Conservation (phyloP, 352 stramenopile species). For the Halophytophthora batemanensis region DNA sequence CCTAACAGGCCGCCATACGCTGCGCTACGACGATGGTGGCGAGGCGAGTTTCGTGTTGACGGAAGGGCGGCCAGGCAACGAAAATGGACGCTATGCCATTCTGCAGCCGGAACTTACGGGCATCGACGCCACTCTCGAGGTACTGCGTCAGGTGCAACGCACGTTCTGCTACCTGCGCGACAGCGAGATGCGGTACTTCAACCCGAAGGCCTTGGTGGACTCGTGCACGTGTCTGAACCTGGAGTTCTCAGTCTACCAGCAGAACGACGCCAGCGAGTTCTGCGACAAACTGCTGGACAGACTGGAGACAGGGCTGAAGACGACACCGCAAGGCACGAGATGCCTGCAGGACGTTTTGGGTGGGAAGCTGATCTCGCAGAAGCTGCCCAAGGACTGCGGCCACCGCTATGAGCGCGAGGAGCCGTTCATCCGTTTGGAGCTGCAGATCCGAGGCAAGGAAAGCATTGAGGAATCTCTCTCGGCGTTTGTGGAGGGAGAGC, state of each 20-base stretch:
- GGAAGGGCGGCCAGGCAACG: slow-evolving; percentile 93
- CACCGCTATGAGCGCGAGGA: slow-evolving; percentile 96
- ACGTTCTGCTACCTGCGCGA: slow-evolving; percentile 89
- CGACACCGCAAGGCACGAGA: slow-evolving; percentile 71
- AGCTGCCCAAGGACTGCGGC: slow-evolving; percentile 86
- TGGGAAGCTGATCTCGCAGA: slow-evolving; percentile 86
- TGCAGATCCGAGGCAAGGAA: slow-evolving; percentile 98
- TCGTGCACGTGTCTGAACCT: slow-evolving; percentile 87
- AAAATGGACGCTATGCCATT: slow-evolving; percentile 94
- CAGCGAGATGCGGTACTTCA: slow-evolving; percentile 85
- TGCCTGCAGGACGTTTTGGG: slow-evolving; percentile 76
- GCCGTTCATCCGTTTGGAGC: slow-evolving; percentile 96
- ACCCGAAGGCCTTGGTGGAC: slow-evolving; percentile 87
- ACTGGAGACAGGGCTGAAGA: slow-evolving; percentile 95
- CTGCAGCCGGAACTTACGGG: slow-evolving; percentile 73
- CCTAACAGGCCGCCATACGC: slow-evolving; percentile 62
- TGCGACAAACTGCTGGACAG: slow-evolving; percentile 98
- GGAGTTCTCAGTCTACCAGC: slow-evolving; percentile 97
- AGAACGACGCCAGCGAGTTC: slow-evolving; percentile 99
- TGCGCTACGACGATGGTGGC: slow-evolving; percentile 89
- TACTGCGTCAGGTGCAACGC: slow-evolving; percentile 85
- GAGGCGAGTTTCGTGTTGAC: slow-evolving; percentile 86
- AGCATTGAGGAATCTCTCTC: slow-evolving; percentile 97
- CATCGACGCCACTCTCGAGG: slow-evolving; percentile 82
- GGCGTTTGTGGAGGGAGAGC: slow-evolving; percentile 97